A percentile compares a stretch with the other conserved stretches of the same genome.
These are phyloP conservation scores for Aegilops speltoides DNA, from an alignment of 176 grass and related monocot genomes.

Conservation along the genomic window DNA sequence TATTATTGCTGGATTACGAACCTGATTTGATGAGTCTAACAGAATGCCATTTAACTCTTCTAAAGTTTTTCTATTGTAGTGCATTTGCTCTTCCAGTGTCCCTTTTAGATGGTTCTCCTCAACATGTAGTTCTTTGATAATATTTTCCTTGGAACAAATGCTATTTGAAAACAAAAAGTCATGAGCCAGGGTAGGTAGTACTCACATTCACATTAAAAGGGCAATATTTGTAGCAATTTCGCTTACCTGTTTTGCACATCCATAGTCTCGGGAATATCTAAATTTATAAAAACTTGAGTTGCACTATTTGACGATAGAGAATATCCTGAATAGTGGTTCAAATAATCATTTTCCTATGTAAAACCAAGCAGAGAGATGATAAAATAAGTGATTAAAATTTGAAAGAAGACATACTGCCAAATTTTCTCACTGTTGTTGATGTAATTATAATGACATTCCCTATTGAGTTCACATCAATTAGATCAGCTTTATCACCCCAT, in stretches of 20 bases:
- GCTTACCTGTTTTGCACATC: neutral
- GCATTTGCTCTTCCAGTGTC: neutral
- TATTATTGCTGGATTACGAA: neutral
- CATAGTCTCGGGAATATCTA: neutral
- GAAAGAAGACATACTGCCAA: neutral
- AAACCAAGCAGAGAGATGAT: neutral
- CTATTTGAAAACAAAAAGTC: neutral
- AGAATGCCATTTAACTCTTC: too few species aligned
- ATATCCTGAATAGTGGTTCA: neutral
- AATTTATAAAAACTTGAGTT: neutral
- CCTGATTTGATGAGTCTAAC: neutral
- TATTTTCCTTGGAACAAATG: neutral
- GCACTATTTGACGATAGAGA: conserved; percentile 12
- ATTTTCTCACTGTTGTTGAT: neutral
- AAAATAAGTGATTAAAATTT: neutral
- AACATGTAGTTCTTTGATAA: neutral
- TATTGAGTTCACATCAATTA: neutral
- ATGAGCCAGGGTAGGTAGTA: neutral
- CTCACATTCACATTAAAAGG: neutral
- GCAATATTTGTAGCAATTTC: neutral
- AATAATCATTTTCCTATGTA: neutral
- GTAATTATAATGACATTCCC: neutral
- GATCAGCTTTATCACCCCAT: neutral
- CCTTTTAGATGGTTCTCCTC: neutral
- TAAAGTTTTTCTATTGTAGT: neutral